These are phyloP conservation scores for Ascocoryne sarcoides DNA, from an alignment of 2,329 filamentous ascomycete species.

Conservation along the genomic window DNA sequence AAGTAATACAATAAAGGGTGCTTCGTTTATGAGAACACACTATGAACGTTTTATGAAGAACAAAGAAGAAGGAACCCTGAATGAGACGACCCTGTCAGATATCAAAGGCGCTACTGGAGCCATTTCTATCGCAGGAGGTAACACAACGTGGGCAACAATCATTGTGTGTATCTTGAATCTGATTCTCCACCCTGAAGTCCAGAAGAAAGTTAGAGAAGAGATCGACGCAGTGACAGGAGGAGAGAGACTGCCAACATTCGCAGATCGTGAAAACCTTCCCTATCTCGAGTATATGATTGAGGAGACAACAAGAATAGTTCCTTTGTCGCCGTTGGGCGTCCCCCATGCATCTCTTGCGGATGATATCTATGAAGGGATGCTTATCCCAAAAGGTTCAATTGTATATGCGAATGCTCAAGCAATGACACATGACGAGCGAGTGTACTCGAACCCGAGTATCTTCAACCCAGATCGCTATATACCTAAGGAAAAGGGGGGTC, in stretches of 20 bases:
- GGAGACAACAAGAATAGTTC: conserved; percentile 37
- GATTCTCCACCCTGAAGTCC: conserved; percentile 32
- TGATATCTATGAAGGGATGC: conserved; percentile 47
- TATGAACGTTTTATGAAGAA: conserved; percentile 6
- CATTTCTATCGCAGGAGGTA: conserved; percentile 37
- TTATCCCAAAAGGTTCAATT: conserved; percentile 46
- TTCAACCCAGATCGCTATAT: conserved; percentile 40
- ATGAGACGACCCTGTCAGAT: conserved; percentile 6
- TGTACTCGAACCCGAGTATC: conserved; percentile 34
- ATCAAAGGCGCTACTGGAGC: conserved; percentile 39
- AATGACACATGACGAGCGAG: conserved; percentile 41
- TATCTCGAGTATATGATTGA: conserved; percentile 40
- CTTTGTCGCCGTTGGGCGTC: conserved; percentile 39
- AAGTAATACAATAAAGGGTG: conserved; percentile 1
- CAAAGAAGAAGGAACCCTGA: background rate
- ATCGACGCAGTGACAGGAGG: conserved; percentile 40
- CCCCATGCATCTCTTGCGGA: conserved; percentile 46
- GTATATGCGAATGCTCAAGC: conserved; percentile 43
- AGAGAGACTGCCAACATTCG: conserved; percentile 36
- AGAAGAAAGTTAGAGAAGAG: conserved; percentile 37
- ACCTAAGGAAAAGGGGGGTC: conserved; percentile 32
- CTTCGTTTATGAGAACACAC: conserved; percentile 5
- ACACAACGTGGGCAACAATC: conserved; percentile 34
- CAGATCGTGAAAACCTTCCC: conserved; percentile 38
- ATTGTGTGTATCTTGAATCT: conserved; percentile 34